Base-by-base conservation (phyloP, 2,329 filamentous ascomycete species). In the Knufia fluminis region DNA sequence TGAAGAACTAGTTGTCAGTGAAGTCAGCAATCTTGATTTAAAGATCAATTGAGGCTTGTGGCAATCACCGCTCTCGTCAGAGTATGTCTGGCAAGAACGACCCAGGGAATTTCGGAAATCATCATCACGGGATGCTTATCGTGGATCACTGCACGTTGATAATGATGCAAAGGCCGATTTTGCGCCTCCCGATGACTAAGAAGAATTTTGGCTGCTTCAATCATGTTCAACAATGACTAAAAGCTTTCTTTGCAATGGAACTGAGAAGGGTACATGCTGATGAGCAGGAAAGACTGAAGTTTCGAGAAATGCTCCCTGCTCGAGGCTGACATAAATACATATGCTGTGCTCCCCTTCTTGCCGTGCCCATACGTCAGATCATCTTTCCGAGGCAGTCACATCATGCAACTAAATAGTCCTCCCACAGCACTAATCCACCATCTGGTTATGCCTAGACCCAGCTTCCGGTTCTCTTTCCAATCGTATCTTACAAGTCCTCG, bases 61-160 rank as follows among this genome's bases (percentile, higher is more conserved):
- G 40, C 6, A 43, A 43, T 24, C 38, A 43, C n/a, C n/a, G n/a
- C n/a, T n/a, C 7, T 36, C 33, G n/a, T 36, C 9, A 36, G 7
- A 16, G 33, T 14, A 36, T 8, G 16, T n/a, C 16, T 14, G 9
- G n/a, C 28, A 7, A 14, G n/a, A 17, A 36, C n/a, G n/a, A 8
- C 33, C 26, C 20, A 42, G n/a, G 14, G 14, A 8, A 17, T 42
- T 32, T 42, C 42, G 23, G 20, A 26, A n/a, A 12, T 32, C 46
- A 35, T 38, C 31, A 58, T 54, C 17, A 12, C 28, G 28, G 9
- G 16, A 24, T 16, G 19, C 43, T 43, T 43, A 43, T 43, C 40
- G 40, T 43, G 40, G 19, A 17, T n/a, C 22, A 17, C 7, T 3
- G 8, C 12, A 4, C 12, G 12, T 19, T 17, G 40, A 43, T 43